Conservation (phyloP, 768 basidiomycete genomes). For the Agaricus blazei region DNA sequence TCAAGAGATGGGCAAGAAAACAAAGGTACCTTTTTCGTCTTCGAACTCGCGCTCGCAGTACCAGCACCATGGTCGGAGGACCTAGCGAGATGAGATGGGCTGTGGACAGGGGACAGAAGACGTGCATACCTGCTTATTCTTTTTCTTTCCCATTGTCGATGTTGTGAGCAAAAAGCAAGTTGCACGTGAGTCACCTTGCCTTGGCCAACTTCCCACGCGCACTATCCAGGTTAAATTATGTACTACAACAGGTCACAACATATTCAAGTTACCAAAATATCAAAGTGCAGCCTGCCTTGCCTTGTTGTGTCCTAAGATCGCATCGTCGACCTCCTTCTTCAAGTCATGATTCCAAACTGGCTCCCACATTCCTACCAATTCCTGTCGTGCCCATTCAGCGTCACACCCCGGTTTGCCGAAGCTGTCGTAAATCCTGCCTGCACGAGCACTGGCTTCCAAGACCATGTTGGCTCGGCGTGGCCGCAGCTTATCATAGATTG, state of each 20-base stretch:
- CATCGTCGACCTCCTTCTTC: slow-evolving; percentile 30
- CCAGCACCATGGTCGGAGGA: slow-evolving; percentile 96
- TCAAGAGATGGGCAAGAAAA: not conserved
- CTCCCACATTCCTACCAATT: slow-evolving; percentile 36
- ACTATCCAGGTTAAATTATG: no score
- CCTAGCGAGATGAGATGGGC: slow-evolving; percentile 32
- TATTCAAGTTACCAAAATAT: not conserved
- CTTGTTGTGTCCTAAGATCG: slow-evolving; percentile 15
- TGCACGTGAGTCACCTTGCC: not conserved
- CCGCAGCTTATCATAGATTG: slow-evolving; percentile 39
- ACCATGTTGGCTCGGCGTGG: slow-evolving; percentile 47
- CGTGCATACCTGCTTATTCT: slow-evolving; percentile 47
- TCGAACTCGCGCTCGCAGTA: slow-evolving; percentile 99
- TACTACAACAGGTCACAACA: no score
- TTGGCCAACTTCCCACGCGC: no score
- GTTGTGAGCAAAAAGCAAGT: slow-evolving; percentile 1
- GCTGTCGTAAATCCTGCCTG: slow-evolving; percentile 40
- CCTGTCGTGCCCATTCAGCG: slow-evolving; percentile 24
- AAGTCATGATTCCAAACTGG: slow-evolving; percentile 48
- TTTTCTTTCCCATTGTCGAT: slow-evolving; percentile 49
- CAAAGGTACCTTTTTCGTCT: slow-evolving; percentile 87
- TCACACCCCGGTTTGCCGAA: slow-evolving; percentile 26
- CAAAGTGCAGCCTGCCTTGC: not conserved
- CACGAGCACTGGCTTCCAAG: slow-evolving; percentile 30
- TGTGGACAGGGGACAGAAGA: not conserved